Evolutionary conservation across 2,329 filamentous ascomycete genomes (phyloP), one percentile per base, ranked within the genome.

Genomic region (Trichoderma pleuroti): DNA sequence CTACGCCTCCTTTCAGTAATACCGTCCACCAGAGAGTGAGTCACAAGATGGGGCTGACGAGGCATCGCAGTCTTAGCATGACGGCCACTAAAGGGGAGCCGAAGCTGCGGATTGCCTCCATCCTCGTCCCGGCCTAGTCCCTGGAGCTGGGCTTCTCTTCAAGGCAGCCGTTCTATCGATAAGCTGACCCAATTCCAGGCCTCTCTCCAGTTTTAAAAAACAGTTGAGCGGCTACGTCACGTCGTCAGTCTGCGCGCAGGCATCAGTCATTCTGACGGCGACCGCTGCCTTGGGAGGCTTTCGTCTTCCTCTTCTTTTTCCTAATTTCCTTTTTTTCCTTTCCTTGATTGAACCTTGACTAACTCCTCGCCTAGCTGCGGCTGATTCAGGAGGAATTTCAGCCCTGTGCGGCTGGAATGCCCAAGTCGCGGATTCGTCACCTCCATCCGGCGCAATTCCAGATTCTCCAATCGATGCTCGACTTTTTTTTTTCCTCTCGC

Each of bases 31-130:
- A 42, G 49, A 56, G 64, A 68, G 64, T 71, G 70, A 71, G 70
- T 71, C 70, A 71, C 70, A 71, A 54, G 70, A 71, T 68, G 64
- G 57, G 69, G 69, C 67, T 70, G 62, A 52, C 64, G 64, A 71
- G 57, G 64, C 52, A 42, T 61, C 59, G 24, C 42, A 24, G 59
- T 28, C 60, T 56, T 52, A 52, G 60, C 60, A 62, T 49, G n/a
- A 70, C 60, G 57, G 70, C 64, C 57, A 68, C 70, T 63, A 71
- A 57, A 54, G 46, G 52, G 49, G 63, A 68, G 64, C 64, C 70
- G 70, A 71, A 67, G 54, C 64, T 68, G 60, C 36, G 63, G 49
- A 39, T 62, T 57, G 62, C 42, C 30, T 61, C 56, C 26, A 71
- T 68, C 9, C 62, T 46, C 14, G 46, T 49, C 54, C 28, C 28